Evolutionary conservation across 257 asterid genomes (phyloP).

Genomic region (Henckelia pumila): DNA sequence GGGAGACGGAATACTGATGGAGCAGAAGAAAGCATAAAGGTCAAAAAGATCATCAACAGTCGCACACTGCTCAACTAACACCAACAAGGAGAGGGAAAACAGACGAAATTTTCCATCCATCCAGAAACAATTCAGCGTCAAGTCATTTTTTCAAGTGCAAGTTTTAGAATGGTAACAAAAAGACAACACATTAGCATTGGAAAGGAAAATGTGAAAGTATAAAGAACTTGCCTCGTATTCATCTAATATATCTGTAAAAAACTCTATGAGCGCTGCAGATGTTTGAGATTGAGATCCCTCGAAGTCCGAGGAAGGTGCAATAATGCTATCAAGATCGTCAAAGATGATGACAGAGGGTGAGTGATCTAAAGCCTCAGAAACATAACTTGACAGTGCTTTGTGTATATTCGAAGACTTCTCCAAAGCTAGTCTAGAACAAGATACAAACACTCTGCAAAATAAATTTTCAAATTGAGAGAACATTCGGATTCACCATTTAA

Average conservation of each 20-base stretch:
- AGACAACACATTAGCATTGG: conserved; percentile 15
- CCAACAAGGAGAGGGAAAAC: background rate
- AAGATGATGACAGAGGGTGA: conserved; percentile 85
- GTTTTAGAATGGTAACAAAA: conserved; percentile 17
- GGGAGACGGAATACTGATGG: background rate
- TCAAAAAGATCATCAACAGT: background rate
- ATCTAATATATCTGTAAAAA: conserved; percentile 79
- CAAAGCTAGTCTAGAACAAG: conserved; percentile 77
- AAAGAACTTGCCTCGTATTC: conserved; percentile 67
- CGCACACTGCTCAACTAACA: conserved; percentile 13
- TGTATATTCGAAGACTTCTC: conserved; percentile 77
- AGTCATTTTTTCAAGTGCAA: conserved; percentile 18
- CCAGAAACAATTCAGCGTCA: background rate
- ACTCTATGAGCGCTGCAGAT: conserved; percentile 58
- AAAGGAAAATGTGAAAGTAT: conserved; percentile 8
- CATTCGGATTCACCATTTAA: conserved; percentile 21
- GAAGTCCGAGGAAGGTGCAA: conserved; percentile 66
- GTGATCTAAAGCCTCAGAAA: conserved; percentile 80
- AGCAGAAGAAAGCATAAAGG: background rate
- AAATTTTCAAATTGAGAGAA: conserved; percentile 21
- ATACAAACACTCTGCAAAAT: conserved; percentile 57
- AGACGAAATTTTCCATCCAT: background rate
- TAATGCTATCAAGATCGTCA: conserved; percentile 93
- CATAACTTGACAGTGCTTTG: conserved; percentile 58
- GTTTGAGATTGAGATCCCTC: conserved; percentile 79